Conservation (phyloP, 768 basidiomycete species). For the Gyrodon lividus region DNA sequence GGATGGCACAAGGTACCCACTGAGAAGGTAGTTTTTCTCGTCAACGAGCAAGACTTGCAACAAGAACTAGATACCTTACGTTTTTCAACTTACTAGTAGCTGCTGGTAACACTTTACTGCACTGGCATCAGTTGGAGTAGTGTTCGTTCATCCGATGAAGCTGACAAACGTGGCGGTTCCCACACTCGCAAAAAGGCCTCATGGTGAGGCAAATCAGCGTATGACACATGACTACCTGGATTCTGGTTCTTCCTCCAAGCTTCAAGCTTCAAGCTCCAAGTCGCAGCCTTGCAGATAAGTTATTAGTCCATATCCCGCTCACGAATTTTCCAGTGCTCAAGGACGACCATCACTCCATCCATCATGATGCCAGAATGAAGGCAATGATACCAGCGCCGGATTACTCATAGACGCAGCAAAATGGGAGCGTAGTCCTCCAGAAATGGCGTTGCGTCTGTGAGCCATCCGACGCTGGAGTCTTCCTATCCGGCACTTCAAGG, state of each 20-base stretch:
- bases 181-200: not conserved
- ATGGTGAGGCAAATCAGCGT: not conserved
- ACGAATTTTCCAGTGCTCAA: not conserved
- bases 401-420: slow-evolving; percentile 8
- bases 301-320: too few species aligned
- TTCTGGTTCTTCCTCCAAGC: not conserved
- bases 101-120: too few species aligned
- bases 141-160: too few species aligned
- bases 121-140: not conserved
- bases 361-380: not conserved
- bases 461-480: not conserved
- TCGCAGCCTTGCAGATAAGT: too few species aligned
- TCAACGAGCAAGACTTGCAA: slow-evolving; percentile 4
- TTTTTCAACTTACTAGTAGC: not conserved
- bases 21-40: slow-evolving; percentile 18
- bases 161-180: too few species aligned
- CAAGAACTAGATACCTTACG: slow-evolving; percentile 5
- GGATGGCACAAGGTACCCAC: slow-evolving; percentile 15
- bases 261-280: not conserved
- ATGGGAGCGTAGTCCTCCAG: slow-evolving; percentile 16
- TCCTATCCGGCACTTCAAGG: too few species aligned
- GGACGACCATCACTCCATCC: not conserved
- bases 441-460: slow-evolving; percentile 9
- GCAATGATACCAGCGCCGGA: not conserved
- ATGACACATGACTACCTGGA: not conserved